Evolutionary conservation across 768 basidiomycete genomes (phyloP).

Genomic region (Xerocomus brunneocitrinus): DNA sequence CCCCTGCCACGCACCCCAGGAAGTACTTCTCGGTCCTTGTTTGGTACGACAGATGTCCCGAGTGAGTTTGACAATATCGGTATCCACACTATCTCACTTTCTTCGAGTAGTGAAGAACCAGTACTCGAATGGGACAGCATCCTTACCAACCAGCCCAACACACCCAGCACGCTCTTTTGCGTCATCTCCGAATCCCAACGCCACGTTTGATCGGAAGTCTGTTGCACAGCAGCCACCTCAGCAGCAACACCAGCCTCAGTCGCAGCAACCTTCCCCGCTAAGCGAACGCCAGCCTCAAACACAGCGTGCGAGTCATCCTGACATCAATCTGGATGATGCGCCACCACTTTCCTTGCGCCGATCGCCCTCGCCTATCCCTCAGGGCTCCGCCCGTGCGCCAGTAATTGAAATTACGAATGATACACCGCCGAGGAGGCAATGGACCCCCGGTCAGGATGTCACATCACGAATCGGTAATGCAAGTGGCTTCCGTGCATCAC

Average conservation of each 20-base stretch:
- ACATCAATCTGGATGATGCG: constrained; percentile 40
- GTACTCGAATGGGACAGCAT: constrained; percentile 9
- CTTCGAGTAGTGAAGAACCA: constrained; percentile 1
- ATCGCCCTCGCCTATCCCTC: constrained; percentile 29
- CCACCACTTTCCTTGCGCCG: constrained; percentile 40
- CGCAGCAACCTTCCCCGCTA: constrained; percentile 14
- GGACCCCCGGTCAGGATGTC: constrained; percentile 22
- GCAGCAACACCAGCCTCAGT: constrained; percentile 10
- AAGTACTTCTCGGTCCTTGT: constrained; percentile 6
- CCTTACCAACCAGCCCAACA: constrained; percentile 24
- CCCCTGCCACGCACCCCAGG: constrained; percentile 29
- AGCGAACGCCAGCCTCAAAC: constrained; percentile 26
- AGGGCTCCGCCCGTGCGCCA: constrained; percentile 15
- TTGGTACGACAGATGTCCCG: constrained; percentile 8
- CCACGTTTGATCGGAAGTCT: constrained; percentile 22
- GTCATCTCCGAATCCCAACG: constrained; percentile 17
- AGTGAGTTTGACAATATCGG: constrained; percentile 11
- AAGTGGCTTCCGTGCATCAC: constrained; percentile 8
- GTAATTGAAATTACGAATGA: constrained; percentile 29
- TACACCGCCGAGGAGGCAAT: constrained; percentile 25
- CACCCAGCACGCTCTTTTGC: constrained; percentile 10
- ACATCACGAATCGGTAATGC: constrained; percentile 11
- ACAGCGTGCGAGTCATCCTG: constrained; percentile 16
- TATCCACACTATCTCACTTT: constrained; percentile 8
- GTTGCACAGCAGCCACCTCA: constrained; percentile 12